A percentile compares a stretch with the other conserved stretches of the same genome.
phyloP scores from a whole-genome alignment of 208 protist genomes.

The Leishmania amazonensis region DNA sequence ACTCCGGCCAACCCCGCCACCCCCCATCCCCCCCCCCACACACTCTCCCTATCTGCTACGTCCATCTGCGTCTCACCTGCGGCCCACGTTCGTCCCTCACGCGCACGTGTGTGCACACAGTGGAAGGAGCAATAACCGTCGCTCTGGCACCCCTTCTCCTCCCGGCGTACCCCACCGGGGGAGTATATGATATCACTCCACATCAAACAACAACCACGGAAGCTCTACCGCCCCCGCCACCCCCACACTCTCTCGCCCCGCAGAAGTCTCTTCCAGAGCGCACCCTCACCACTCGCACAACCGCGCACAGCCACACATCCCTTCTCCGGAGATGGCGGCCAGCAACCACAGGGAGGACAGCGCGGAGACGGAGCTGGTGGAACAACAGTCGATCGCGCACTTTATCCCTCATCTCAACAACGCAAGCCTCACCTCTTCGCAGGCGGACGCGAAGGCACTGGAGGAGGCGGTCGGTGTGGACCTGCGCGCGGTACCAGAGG shows the following conservation, averaged over 20 bases:
- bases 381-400: constrained; percentile 7
- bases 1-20: neutral
- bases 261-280: neutral
- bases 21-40: neutral
- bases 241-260: neutral
- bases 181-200: neutral
- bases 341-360: neutral
- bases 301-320: neutral
- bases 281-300: neutral
- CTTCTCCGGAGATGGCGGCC: neutral
- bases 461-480: constrained; percentile 40
- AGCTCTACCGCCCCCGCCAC: too few species aligned
- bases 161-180: neutral
- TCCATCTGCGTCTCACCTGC: neutral
- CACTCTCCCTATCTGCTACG: neutral
- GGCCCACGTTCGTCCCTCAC: neutral
- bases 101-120: neutral
- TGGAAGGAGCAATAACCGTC: too few species aligned
- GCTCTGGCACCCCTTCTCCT: neutral
- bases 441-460: constrained; percentile 24
- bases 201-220: neutral
- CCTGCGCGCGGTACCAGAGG: constrained; percentile 32
- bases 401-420: constrained; percentile 4
- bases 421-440: constrained; percentile 10
- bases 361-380: constrained; percentile 6